Evolutionary conservation across 805 yeast genomes (phyloP), one percentile per base, ranked within the genome.

Genomic region (Yueomyces sinensis): DNA sequence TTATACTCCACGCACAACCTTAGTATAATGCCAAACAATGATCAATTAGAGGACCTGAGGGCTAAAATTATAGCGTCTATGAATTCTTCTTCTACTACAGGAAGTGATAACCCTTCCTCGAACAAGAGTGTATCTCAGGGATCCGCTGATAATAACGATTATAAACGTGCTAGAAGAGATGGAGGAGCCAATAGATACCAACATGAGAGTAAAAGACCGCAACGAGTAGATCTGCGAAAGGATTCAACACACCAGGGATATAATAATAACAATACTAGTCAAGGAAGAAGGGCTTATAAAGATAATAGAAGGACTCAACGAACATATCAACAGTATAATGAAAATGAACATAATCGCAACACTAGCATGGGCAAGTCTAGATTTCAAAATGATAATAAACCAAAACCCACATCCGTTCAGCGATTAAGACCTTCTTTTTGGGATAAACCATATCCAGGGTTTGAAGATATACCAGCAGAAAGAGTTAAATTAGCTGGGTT

Each of bases 401-500:
- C 28, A 9, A 25, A n/a, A n/a, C 6, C 24, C 24, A 20, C 24
- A 20, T n/a, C n/a, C n/a, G n/a, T n/a, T n/a, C 24, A 20, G 24
- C 60, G 76, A 11, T 46, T 57, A 11, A 63, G 61, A 15, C 52
- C 49, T 22, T 64, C 82, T 0, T 58, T 63, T 32, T 83, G 94
- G 94, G 91, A 82, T 33, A 59, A 70, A 17, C 65, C 67, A 24
- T 86, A 94, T 1, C 63, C 64, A 40, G 89, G 83, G 0, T 79
- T 79, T 50, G 91, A 82, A 47, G 68, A 70, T 5, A 74, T 80
- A 1, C 68, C 81, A 2, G 80, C 91, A 0, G 82, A 76, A 40
- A 63, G 78, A 39, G 94, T 91, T 5, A 84, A 83, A 46, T 58
- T 80, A 14, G 70, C 83, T 1, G 94, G 94, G 0, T 54, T 82